phyloP scores from a whole-genome alignment of 768 basidiomycete species.

The Lentinula sp. region DNA sequence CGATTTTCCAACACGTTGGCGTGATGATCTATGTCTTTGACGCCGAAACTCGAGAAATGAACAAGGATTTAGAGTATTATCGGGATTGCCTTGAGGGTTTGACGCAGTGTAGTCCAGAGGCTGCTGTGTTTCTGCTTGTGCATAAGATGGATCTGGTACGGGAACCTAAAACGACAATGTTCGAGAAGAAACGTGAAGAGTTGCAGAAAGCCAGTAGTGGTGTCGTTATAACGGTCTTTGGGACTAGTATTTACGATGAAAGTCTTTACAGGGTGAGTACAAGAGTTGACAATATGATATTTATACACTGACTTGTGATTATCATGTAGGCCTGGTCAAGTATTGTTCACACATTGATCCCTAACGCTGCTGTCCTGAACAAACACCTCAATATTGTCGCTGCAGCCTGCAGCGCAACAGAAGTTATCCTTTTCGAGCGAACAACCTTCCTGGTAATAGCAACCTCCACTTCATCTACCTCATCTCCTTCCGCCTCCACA shows the following conservation, averaged over 20 bases:
- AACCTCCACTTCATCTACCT: conserved; percentile 44
- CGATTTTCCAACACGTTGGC: conserved; percentile 94
- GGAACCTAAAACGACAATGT: conserved; percentile 49
- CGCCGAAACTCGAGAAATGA: conserved; percentile 79
- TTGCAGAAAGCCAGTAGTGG: conserved; percentile 63
- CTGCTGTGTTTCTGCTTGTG: conserved; percentile 82
- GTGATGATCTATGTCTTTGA: conserved; percentile 99
- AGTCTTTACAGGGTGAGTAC: conserved; percentile 80
- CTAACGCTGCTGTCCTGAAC: conserved; percentile 86
- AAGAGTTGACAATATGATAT: not conserved
- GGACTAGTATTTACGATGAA: conserved; percentile 97
- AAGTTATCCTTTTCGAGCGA: conserved; percentile 94
- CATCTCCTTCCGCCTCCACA: conserved; percentile 19
- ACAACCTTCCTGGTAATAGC: conserved; percentile 98
- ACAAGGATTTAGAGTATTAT: conserved; percentile 88
- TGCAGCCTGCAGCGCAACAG: conserved; percentile 81
- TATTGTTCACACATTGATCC: conserved; percentile 94
- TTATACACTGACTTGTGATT: not conserved
- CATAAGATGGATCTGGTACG: conserved; percentile 98
- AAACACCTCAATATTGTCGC: conserved; percentile 85
- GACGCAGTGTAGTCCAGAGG: conserved; percentile 71
- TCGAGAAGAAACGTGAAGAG: conserved; percentile 71
- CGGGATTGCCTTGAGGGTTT: conserved; percentile 85
- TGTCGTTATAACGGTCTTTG: conserved; percentile 65
- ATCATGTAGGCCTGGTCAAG: conserved; percentile 86